Base-by-base conservation (phyloP, 2,329 filamentous ascomycete species). In the Sporothrix protearum region DNA sequence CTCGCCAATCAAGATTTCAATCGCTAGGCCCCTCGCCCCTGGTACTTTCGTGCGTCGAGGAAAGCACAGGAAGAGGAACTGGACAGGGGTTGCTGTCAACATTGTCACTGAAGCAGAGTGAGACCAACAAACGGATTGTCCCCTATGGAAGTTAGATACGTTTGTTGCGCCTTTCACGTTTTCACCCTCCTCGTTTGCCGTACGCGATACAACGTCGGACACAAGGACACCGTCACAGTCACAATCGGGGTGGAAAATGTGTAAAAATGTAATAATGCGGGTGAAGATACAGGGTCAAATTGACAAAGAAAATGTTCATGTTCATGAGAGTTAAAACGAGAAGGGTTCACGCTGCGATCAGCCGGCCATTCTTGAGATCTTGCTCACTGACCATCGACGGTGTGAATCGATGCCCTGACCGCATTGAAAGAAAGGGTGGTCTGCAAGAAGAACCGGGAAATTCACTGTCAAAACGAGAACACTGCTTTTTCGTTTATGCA, bases 1-100 rank as follows among this genome's bases (percentile, higher is more conserved):
- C 10, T 64, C 36, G 61, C 61, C 61, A 45, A 64, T 64, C 61
- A 64, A 64, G 61, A 64, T 47, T 64, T 45, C 61, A 33, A 64
- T 64, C 39, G 39, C 39, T 64, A 22, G 39, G 22, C 12, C 39
- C 22, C 14, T 5, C 61, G 3, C 22, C 61, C 61, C 36, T 64
- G 61, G 61, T 39, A 61, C 57, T 61, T 61, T 61, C 42, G 53
- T 42, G 33, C 33, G n/a, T 61, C 36, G 57, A 39, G 57, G 57
- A 3, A 45, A 33, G 53, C 53, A 12, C 25, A 57, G 9, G 12
- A 5, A 8, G 33, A 57, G 6, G 2, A n/a, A 51, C 47, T 7
- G 14, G 53, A 33, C 53, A 57, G 12, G 28, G 28, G 28, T n/a
- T n/a, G 16, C 28, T 57, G 49, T 51, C 53, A 57, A 33, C 53